Percentiles rank a stretch among this genome's conserved stretches.
phyloP scores from a whole-genome alignment of 306 rosid genomes.

The Vachellia pachyceras region DNA sequence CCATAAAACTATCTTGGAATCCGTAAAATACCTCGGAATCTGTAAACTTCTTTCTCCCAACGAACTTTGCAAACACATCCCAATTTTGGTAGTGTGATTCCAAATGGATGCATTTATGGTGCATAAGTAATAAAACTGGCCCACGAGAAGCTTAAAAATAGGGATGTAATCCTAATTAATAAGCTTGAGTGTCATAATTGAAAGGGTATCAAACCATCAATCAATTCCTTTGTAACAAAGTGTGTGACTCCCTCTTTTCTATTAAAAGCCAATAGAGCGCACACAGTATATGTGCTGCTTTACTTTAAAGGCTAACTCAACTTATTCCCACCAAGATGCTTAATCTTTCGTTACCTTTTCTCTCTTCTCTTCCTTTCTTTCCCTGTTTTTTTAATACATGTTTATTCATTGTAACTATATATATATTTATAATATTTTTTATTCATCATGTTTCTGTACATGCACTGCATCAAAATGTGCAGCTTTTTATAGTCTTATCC shows the following conservation, averaged over 20 bases:
- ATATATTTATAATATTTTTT: not conserved
- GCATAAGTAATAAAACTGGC: not conserved
- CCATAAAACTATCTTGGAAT: too few species aligned
- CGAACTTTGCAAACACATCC: too few species aligned
- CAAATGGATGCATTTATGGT: constrained; percentile 13
- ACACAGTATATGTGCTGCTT: constrained; percentile 37
- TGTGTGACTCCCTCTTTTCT: constrained; percentile 46
- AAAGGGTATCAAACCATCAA: constrained; percentile 47
- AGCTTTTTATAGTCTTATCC: not conserved
- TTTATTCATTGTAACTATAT: not conserved
- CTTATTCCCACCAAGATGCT: constrained; percentile 46
- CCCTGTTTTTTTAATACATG: not conserved
- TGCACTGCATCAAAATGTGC: not conserved
- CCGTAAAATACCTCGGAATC: too few species aligned
- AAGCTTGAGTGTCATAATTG: constrained; percentile 18
- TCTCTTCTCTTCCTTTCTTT: not conserved
- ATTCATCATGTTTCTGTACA: not conserved
- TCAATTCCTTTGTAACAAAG: constrained; percentile 8
- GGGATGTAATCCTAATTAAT: constrained; percentile 48
- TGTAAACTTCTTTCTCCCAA: too few species aligned
- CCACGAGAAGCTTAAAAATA: constrained; percentile 21
- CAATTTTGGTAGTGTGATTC: constrained; percentile 11
- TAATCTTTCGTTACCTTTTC: constrained; percentile 25
- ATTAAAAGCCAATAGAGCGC: constrained; percentile 39
- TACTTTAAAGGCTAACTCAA: constrained; percentile 43